phyloP scores from a whole-genome alignment of 495 filamentous ascomycete species.

The Bathelium albidoporum region DNA sequence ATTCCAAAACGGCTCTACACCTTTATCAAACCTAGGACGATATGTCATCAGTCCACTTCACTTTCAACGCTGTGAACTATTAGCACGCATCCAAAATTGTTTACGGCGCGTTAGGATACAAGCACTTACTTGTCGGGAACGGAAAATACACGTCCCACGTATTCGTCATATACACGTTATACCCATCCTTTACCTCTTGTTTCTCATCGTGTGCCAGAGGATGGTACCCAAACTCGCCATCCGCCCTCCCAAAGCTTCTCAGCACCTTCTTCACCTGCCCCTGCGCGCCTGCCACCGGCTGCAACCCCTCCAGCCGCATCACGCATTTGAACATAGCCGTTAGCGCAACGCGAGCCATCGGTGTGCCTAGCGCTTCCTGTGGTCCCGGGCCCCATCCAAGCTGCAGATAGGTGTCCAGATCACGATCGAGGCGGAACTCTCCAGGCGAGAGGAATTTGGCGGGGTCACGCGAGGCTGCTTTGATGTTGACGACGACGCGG shows the following conservation, averaged over 20 bases:
- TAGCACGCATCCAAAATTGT: neutral
- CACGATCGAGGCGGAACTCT: constrained; percentile 19
- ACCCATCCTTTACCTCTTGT: constrained; percentile 6
- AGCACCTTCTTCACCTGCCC: constrained; percentile 28
- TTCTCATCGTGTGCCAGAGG: neutral
- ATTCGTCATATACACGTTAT: constrained; percentile 30
- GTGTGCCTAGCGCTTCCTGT: constrained; percentile 25
- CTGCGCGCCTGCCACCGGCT: constrained; percentile 24
- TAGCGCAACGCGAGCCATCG: constrained; percentile 27
- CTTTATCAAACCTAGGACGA: neutral
- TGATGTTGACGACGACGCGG: constrained; percentile 40
- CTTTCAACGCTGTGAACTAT: constrained; percentile 10
- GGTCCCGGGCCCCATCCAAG: constrained; percentile 25
- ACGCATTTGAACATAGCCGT: constrained; percentile 31
- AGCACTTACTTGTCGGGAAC: constrained; percentile 31
- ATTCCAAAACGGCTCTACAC: neutral
- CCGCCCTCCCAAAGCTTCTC: neutral
- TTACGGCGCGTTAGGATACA: neutral
- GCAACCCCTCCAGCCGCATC: constrained; percentile 19
- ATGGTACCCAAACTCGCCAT: constrained; percentile 1
- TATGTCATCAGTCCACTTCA: constrained; percentile 13
- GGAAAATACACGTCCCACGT: constrained; percentile 28
- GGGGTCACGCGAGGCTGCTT: constrained; percentile 25
- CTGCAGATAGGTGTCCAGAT: constrained; percentile 27
- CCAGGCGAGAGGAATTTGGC: constrained; percentile 26